These are phyloP conservation scores for Penicillium italicum DNA, from an alignment of 2,329 filamentous ascomycete genomes.

Conservation along the genomic window DNA sequence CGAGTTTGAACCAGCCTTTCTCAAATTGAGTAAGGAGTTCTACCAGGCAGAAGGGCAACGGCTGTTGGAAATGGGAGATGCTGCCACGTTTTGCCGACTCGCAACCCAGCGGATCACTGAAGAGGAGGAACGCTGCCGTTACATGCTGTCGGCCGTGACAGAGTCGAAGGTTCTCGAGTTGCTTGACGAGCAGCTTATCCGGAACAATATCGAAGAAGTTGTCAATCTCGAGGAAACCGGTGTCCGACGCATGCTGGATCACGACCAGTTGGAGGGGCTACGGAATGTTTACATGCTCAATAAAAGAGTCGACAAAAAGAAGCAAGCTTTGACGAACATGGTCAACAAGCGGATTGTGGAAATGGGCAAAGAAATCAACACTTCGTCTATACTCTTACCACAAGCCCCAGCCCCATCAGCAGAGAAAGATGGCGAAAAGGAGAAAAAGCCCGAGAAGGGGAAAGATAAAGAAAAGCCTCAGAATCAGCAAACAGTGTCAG, in stretches of 20 bases:
- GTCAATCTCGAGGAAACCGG: conserved; percentile 81
- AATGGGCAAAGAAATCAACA: conserved; percentile 79
- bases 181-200: conserved; percentile 77
- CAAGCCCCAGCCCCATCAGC: conserved; percentile 48
- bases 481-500: conserved; percentile 78
- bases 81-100: conserved; percentile 74
- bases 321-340: conserved; percentile 64
- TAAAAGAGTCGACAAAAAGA: conserved; percentile 70
- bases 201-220: conserved; percentile 72
- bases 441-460: conserved; percentile 48
- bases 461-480: conserved; percentile 52
- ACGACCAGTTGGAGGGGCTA: conserved; percentile 75
- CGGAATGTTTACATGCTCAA: conserved; percentile 78
- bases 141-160: conserved; percentile 71
- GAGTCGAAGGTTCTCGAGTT: conserved; percentile 69
- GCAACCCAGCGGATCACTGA: conserved; percentile 71
- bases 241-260: conserved; percentile 84
- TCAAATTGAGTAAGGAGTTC: conserved; percentile 67
- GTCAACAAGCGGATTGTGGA: conserved; percentile 73
- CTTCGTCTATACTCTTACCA: conserved; percentile 43
- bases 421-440: conserved; percentile 50
- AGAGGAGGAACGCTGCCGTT: conserved; percentile 77
- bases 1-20: conserved; percentile 74
- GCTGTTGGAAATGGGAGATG: conserved; percentile 73
- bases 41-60: conserved; percentile 72